Conservation (phyloP, 75 land plant genomes). For the Azolla pinnata region DNA sequence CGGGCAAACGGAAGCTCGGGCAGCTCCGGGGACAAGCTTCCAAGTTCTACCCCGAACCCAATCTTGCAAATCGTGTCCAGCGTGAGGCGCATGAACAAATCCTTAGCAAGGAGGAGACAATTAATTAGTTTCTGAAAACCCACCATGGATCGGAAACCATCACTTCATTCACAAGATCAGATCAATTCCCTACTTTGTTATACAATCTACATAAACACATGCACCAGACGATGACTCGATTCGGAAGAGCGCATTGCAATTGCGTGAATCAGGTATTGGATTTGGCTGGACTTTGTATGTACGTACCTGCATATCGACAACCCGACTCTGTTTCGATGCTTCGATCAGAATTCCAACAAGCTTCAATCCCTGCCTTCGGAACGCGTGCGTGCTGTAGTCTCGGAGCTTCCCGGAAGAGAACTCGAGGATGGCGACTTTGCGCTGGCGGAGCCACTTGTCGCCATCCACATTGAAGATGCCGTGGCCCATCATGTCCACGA, state of each 20-base stretch:
- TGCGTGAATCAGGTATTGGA: no score
- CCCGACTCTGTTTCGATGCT: conserved; percentile 5
- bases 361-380: conserved; percentile 31
- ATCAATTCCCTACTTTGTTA: no score
- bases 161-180: no score
- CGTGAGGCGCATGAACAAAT: conserved; percentile 18
- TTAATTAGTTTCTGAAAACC: no score
- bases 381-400: conserved; percentile 51
- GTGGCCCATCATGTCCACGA: conserved; percentile 44
- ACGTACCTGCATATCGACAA: conserved; percentile 44
- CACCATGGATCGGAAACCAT: no score
- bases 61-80: conserved; percentile 21
- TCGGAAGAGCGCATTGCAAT: no score
- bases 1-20: conserved; percentile 16
- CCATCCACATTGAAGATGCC: conserved; percentile 69
- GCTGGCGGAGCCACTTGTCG: conserved; percentile 57
- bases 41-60: conserved; percentile 16
- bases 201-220: no score
- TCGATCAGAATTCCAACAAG: conserved; percentile 26
- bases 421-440: conserved; percentile 58
- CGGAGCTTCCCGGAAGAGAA: conserved; percentile 57
- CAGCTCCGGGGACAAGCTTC: conserved; percentile 7
- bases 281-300: no score
- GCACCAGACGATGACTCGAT: no score
- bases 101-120: conserved; percentile 5